Base-by-base conservation (phyloP, 306 rosid species). In the Hylodesmum podocarpum region DNA sequence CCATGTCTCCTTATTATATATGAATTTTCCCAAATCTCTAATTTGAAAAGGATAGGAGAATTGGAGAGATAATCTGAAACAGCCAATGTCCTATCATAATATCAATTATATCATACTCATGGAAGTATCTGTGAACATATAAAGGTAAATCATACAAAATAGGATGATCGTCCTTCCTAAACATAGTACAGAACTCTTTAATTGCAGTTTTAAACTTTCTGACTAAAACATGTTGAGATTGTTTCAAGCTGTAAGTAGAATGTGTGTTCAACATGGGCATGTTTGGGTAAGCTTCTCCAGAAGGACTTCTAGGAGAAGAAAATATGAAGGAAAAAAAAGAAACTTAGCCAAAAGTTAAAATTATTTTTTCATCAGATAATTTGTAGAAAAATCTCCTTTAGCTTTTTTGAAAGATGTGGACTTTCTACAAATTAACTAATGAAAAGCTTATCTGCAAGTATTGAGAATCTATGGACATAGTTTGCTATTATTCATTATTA, bases 401-500 rank as follows among this genome's bases (percentile, higher is more conserved):
- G n/a, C n/a, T n/a, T n/a, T n/a, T n/a, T n/a, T n/a, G n/a, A n/a
- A n/a, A n/a, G n/a, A n/a, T n/a, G n/a, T n/a, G n/a, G n/a, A n/a
- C n/a, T n/a, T n/a, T n/a, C n/a, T n/a, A n/a, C n/a, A n/a, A n/a
- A n/a, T n/a, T n/a, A n/a, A n/a, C n/a, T n/a, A n/a, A n/a, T n/a
- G n/a, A n/a, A n/a, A n/a, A n/a, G n/a, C n/a, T n/a, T n/a, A n/a
- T n/a, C n/a, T n/a, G n/a, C n/a, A 29, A 53, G 9, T 40, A 27
- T 27, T 40, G 43, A 53, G 16, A 55, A 16, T 59, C 77, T 62
- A 47, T 59, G 11, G 33, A 24, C 13, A 55, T 18, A 36, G 28
- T 68, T 31, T 61, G 49, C 74, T 78, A 57, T 10, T 36, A 44
- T 14, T 69, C 54, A 54, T 78, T 76, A 54, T 78, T 76, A 14